Evolutionary conservation across 2,329 filamentous ascomycete genomes (phyloP).

Genomic region (Cercospora sp.): DNA sequence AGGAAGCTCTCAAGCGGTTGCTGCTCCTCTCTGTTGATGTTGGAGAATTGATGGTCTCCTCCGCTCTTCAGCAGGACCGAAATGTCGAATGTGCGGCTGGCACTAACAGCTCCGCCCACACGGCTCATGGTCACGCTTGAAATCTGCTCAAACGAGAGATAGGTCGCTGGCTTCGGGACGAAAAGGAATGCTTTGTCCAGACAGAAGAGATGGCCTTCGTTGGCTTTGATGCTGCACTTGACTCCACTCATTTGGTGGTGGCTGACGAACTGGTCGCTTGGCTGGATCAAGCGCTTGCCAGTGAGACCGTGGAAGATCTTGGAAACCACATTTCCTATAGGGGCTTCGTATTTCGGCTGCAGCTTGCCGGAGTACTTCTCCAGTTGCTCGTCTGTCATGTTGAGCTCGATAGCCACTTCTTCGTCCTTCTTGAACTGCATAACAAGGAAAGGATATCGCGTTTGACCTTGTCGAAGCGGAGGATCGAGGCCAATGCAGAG

Average conservation of each 20-base stretch:
- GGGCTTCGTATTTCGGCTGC: constrained; percentile 85
- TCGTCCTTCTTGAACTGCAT: constrained; percentile 99
- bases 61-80: constrained; percentile 86
- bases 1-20: constrained; percentile 97
- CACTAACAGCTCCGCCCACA: constrained; percentile 89
- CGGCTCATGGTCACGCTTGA: constrained; percentile 91
- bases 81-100: constrained; percentile 95
- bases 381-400: constrained; percentile 88
- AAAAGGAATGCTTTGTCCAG: constrained; percentile 99
- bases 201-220: constrained; percentile 95
- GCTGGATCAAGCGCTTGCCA: constrained; percentile 91
- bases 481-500: constrained; percentile 93
- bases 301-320: constrained; percentile 94
- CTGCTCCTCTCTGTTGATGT: constrained; percentile 98
- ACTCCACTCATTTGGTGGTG: constrained; percentile 93
- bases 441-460: constrained; percentile 94
- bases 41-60: constrained; percentile 93
- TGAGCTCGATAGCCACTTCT: constrained; percentile 92
- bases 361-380: constrained; percentile 90
- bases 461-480: constrained; percentile 93
- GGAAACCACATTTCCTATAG: constrained; percentile 87
- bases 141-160: constrained; percentile 93
- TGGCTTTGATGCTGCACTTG: constrained; percentile 99
- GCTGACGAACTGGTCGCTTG: constrained; percentile 89
- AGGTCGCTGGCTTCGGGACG: constrained; percentile 95